phyloP scores from a whole-genome alignment of 176 grass and related monocot species.

The Carex cristatella region DNA sequence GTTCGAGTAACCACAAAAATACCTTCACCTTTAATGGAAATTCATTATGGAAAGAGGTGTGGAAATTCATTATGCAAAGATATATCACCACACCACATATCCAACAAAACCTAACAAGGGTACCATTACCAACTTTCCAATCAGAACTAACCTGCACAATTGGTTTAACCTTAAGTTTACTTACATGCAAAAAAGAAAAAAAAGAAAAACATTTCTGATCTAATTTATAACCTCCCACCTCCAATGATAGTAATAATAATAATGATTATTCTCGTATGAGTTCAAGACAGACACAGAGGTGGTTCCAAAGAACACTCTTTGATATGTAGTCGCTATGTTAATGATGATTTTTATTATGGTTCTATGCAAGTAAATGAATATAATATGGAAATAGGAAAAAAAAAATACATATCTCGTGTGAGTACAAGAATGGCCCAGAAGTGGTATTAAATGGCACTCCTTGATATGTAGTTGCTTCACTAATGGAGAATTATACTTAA shows the following conservation, averaged over 20 bases:
- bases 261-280: neutral
- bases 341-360: neutral
- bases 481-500: neutral
- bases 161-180: constrained; percentile 36
- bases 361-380: neutral
- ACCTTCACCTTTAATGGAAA: too few relatives aligned
- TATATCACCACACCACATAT: too few relatives aligned
- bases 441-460: neutral
- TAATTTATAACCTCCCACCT: neutral
- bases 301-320: neutral
- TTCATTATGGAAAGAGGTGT: too few relatives aligned
- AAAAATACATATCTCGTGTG: neutral
- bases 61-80: too few relatives aligned
- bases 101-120: too few relatives aligned
- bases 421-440: neutral
- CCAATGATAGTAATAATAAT: constrained; percentile 1
- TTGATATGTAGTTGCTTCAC: neutral
- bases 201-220: neutral
- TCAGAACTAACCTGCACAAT: too few relatives aligned
- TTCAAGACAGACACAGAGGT: neutral
- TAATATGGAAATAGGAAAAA: neutral
- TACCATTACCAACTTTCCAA: too few relatives aligned
- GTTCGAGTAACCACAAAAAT: too few relatives aligned
- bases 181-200: neutral
- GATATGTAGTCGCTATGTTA: neutral